These are phyloP conservation scores for Wickerhamomyces silvicola DNA, from an alignment of 805 yeast genomes.

Conservation along the genomic window DNA sequence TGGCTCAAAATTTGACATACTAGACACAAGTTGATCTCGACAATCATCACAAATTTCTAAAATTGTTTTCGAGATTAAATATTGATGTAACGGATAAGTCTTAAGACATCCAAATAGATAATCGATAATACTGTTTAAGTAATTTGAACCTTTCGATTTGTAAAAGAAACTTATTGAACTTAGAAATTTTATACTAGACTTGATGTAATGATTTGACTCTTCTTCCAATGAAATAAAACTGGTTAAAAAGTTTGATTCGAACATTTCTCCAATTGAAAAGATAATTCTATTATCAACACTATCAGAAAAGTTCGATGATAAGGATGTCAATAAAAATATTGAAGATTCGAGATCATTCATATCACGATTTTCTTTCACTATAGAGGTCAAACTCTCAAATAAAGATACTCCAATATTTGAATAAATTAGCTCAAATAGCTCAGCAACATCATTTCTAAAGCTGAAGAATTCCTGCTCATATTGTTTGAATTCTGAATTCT, in stretches of 20 bases:
- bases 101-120: constrained; percentile 42
- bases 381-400: constrained; percentile 36
- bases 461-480: constrained; percentile 47
- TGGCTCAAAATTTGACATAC: constrained; percentile 42
- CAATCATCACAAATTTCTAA: constrained; percentile 52
- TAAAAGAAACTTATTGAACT: constrained; percentile 59
- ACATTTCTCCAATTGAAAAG: constrained; percentile 17
- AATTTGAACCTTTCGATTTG: constrained; percentile 38
- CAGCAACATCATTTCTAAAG: constrained; percentile 71
- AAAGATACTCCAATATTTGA: constrained; percentile 53
- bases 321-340: constrained; percentile 47
- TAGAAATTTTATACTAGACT: constrained; percentile 50
- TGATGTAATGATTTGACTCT: constrained; percentile 23
- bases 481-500: constrained; percentile 27
- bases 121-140: constrained; percentile 45
- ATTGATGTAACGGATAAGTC: constrained; percentile 22
- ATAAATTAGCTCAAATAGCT: constrained; percentile 66
- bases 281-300: constrained; percentile 21
- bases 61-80: constrained; percentile 49
- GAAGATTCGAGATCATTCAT: constrained; percentile 51
- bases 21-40: constrained; percentile 32
- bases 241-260: constrained; percentile 25
- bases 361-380: constrained; percentile 25
- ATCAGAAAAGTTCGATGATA: constrained; percentile 44
- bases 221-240: constrained; percentile 11